Evolutionary conservation across 306 rosid genomes (phyloP).

Genomic region (Mucuna pruriens): DNA sequence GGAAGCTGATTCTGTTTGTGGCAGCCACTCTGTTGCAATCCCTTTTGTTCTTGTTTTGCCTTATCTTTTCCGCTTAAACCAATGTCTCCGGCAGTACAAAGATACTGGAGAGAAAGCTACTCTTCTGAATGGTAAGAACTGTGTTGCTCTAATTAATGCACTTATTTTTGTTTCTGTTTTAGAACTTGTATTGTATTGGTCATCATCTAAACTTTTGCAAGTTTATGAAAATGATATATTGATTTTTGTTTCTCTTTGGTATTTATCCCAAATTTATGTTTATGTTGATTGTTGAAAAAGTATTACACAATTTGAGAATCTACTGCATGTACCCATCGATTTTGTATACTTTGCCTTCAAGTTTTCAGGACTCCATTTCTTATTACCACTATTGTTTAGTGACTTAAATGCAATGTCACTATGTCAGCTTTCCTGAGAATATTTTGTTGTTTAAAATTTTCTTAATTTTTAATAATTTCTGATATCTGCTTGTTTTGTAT

Average conservation of each 20-base stretch:
- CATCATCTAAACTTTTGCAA: slow-evolving; percentile 1
- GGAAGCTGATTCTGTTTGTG: slow-evolving; percentile 98
- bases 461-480: neutral
- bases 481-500: neutral
- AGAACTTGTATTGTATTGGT: slow-evolving; percentile 11
- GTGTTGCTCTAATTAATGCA: slow-evolving; percentile 2
- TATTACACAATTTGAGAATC: neutral
- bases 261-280: neutral
- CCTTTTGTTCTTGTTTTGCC: slow-evolving; percentile 96
- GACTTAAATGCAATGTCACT: slow-evolving; percentile 5
- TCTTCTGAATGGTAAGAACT: slow-evolving; percentile 83
- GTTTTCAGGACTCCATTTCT: slow-evolving; percentile 13
- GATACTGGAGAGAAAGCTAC: slow-evolving; percentile 83
- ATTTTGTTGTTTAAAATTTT: neutral
- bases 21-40: slow-evolving; percentile 68
- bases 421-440: neutral
- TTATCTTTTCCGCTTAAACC: slow-evolving; percentile 92
- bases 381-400: neutral
- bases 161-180: neutral
- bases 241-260: neutral
- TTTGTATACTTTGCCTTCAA: slow-evolving; percentile 13
- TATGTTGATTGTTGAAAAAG: neutral
- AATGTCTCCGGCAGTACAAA: slow-evolving; percentile 95
- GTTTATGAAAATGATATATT: slow-evolving; percentile 9
- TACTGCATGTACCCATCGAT: neutral